Base-by-base conservation (phyloP, 2,329 filamentous ascomycete species). In the Polychaeton citri region DNA sequence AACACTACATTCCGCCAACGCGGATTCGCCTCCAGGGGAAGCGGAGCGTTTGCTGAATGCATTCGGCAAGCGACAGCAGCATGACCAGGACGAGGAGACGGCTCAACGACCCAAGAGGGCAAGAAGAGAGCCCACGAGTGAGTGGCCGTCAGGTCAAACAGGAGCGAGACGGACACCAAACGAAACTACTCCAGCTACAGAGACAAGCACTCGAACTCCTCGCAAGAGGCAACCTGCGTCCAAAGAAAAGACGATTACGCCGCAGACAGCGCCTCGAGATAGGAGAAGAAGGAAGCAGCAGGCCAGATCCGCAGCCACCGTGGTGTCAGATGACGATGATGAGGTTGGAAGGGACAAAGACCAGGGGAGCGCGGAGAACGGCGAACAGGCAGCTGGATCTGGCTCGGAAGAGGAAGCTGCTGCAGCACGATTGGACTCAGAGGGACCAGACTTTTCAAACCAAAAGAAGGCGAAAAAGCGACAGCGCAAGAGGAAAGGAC, bases 381-480 rank as follows among this genome's bases (percentile, higher is more conserved):
- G n/a, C 13, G 19, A 16, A 10, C 24, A 32, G 9, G 15, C 32
- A 30, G n/a, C 36, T 20, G 40, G 21, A 30, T 19, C 32, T 8
- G 31, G 20, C 5, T 31, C 20, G n/a, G 35, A 30, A 20, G 28
- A 19, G 17, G 19, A 31, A 13, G 19, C 19, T 15, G 24, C 24
- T 12, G 24, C 24, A 28, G 24, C 24, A 28, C 38, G n/a, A 15
- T 18, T 30, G 13, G 34, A 24, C 13, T 21, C 30, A 19, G 32
- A 24, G 28, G 15, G 26, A 17, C 17, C 10, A 28, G 24, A 28
- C 15, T 28, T 28, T 15, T 5, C 37, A 30, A 28, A 35, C 6
- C 40, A 39, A 16, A 41, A 31, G 35, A 39, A 40, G 32, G 38
- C 35, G 17, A 45, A 44, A 30, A 38, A 35, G 32, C 32, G 19